Conservation (phyloP, 2,329 filamentous ascomycete species). For the Alternaria solani region DNA sequence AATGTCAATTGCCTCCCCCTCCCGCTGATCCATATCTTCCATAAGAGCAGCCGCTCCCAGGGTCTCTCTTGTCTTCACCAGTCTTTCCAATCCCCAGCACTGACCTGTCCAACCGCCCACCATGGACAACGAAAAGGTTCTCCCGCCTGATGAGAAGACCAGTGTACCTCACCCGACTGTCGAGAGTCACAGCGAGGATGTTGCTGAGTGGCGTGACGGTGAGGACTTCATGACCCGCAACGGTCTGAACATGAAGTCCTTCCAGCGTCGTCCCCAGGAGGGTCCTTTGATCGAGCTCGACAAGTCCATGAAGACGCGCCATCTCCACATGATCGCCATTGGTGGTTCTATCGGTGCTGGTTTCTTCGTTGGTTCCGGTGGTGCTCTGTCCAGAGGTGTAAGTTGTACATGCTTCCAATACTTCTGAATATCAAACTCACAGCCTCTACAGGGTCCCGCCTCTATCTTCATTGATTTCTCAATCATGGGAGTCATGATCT, state of each 20-base stretch:
- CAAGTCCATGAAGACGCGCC: slow-evolving; percentile 63
- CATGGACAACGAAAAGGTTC: slow-evolving; percentile 41
- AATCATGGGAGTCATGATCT: slow-evolving; percentile 51
- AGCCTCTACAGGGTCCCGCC: slow-evolving; percentile 36
- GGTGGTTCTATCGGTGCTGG: slow-evolving; percentile 69
- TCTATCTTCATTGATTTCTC: slow-evolving; percentile 51
- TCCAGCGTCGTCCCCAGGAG: slow-evolving; percentile 43
- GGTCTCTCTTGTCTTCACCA: slow-evolving; percentile 12
- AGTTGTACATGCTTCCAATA: slow-evolving; percentile 24
- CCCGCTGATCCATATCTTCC: slow-evolving; percentile 34
- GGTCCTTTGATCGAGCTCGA: slow-evolving; percentile 39
- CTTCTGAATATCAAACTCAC: slow-evolving; percentile 9
- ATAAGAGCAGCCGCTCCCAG: slow-evolving; percentile 30
- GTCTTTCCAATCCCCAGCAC: slow-evolving; percentile 12
- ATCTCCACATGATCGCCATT: slow-evolving; percentile 70
- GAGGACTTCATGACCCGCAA: slow-evolving; percentile 49
- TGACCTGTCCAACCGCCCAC: slow-evolving; percentile 25
- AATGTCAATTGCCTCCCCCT: slow-evolving; percentile 32
- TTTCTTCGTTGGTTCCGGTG: slow-evolving; percentile 69
- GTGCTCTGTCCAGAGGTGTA: slow-evolving; percentile 62
- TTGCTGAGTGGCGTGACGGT: slow-evolving; percentile 39
- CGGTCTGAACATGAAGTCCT: slow-evolving; percentile 47
- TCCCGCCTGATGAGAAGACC: slow-evolving; percentile 40
- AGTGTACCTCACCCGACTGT: slow-evolving; percentile 23
- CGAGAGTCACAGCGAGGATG: slow-evolving; percentile 20